A percentile compares a stretch with the other conserved stretches of the same genome.
These are phyloP conservation scores for Porcisia hertigi DNA, from an alignment of 208 protist species.

Conservation along the genomic window DNA sequence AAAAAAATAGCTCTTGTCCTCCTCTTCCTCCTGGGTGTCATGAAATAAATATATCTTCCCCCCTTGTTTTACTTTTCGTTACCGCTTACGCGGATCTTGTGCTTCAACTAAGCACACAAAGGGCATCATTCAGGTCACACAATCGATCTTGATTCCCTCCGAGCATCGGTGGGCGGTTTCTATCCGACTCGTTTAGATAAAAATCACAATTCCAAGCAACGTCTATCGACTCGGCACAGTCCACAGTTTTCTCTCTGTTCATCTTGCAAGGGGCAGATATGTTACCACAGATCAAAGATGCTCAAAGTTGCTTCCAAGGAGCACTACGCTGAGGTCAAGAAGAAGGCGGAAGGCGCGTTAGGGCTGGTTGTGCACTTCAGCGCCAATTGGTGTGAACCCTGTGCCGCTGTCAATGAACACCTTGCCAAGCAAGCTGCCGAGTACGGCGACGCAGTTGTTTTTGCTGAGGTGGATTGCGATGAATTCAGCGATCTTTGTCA, in stretches of 20 bases:
- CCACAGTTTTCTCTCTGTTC: not conserved
- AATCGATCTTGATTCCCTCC: not conserved
- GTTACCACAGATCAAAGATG: slow-evolving; percentile 21
- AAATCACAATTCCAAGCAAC: not conserved
- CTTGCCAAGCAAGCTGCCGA: slow-evolving; percentile 36
- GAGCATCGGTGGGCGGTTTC: slow-evolving; percentile 1
- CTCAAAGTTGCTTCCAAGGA: slow-evolving; percentile 38
- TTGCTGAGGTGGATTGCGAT: slow-evolving; percentile 85
- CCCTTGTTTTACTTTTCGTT: not conserved
- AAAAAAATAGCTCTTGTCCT: not conserved
- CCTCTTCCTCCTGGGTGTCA: not conserved
- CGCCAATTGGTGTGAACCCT: slow-evolving; percentile 91
- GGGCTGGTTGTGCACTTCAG: slow-evolving; percentile 90
- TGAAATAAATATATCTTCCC: not conserved
- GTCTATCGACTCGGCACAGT: not conserved
- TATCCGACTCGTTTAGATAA: slow-evolving; percentile 1
- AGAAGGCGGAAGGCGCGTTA: slow-evolving; percentile 35
- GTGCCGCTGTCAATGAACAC: slow-evolving; percentile 62
- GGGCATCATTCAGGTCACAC: not conserved
- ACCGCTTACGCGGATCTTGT: not conserved
- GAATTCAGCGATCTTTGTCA: slow-evolving; percentile 69
- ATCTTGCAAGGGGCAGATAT: not conserved
- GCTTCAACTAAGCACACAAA: not conserved
- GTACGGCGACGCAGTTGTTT: slow-evolving; percentile 60
- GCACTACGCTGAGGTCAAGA: slow-evolving; percentile 60